Evolutionary conservation across 2,329 filamentous ascomycete genomes (phyloP), one percentile per base, ranked within the genome.

Genomic region (Nothophaeocryptopus gaeumannii): DNA sequence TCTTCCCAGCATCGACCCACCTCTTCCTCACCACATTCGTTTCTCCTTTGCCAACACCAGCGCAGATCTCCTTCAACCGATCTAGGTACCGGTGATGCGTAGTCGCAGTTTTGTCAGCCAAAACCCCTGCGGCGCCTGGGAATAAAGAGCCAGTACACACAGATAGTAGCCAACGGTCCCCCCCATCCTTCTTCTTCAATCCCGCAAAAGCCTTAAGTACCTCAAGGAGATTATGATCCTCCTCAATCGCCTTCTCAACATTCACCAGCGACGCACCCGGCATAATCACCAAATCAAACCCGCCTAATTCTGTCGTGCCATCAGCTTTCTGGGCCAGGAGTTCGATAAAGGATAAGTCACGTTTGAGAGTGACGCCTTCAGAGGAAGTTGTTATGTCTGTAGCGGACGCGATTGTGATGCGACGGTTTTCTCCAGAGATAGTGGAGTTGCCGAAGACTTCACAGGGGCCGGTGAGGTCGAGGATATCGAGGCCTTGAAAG

Each of bases 401-500:
- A 2, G 50, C 33, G 14, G 54, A 50, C 2, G 54, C 50, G 13
- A 49, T 44, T 8, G 47, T 45, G 20, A 53, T 39, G 2, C 39
- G 26, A n/a, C 32, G 41, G 12, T 35, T 13, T 5, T 31, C 11
- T 12, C 37, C 16, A 2, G 45, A 26, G 10, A 54, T 39, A 3
- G 30, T 34, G 9, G 41, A 49, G 20, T 48, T 53, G 33, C 44
- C 51, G n/a, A 56, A 54, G 33, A 54, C 51, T 49, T 56, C 54
- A 5, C 36, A 34, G 4, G 54, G 54, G 1, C 54, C 54, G 12
- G 46, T 54, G 5, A 56, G 47, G 15, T 56, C 54, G 39, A 56
- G 47, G 30, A 53, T 46, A 34, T 56, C 51, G 47, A 53, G 41
- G 13, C 38, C 39, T 16, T 40, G 47, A 44, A 49, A 56, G 16